Percentiles rank a stretch among this genome's conserved stretches.
Conservation (phyloP, 2,329 filamentous ascomycete genomes). For the Fusarium duplospermum region DNA sequence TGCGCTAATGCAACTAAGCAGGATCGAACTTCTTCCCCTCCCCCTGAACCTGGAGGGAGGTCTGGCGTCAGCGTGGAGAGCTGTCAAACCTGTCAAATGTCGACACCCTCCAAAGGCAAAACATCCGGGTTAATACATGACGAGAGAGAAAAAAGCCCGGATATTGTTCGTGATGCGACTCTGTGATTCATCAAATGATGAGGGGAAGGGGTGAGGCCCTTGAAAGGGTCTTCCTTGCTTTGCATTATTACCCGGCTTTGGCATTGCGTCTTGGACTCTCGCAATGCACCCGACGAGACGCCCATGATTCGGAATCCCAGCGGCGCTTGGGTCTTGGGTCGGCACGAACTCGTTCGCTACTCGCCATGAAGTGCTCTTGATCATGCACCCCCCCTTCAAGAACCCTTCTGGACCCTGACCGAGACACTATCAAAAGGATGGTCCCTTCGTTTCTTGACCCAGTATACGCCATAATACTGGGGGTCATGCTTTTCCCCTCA, state of each 20-base stretch:
- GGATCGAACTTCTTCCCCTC: slow-evolving; percentile 9
- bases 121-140: slow-evolving; percentile 7
- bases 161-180: slow-evolving; percentile 26
- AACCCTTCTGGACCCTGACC: slow-evolving; percentile 1
- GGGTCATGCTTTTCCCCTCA: neutral
- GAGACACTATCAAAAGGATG: slow-evolving; percentile 5
- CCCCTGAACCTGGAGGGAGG: slow-evolving; percentile 23
- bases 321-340: slow-evolving; percentile 26
- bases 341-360: slow-evolving; percentile 13
- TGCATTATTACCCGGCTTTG: neutral
- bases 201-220: neutral
- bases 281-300: neutral
- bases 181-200: neutral
- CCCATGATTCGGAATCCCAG: neutral
- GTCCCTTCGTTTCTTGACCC: neutral
- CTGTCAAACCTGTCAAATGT: slow-evolving; percentile 16
- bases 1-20: slow-evolving; percentile 37
- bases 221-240: slow-evolving; percentile 1
- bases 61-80: slow-evolving; percentile 30
- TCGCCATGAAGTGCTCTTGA: slow-evolving; percentile 26
- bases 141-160: neutral
- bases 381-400: slow-evolving; percentile 27
- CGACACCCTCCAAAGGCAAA: neutral
- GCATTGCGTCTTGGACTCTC: neutral
- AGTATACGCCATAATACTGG: neutral